Evolutionary conservation across 257 asterid species (phyloP), one percentile per base, ranked within the genome.

Genomic region (Ilex asprella): DNA sequence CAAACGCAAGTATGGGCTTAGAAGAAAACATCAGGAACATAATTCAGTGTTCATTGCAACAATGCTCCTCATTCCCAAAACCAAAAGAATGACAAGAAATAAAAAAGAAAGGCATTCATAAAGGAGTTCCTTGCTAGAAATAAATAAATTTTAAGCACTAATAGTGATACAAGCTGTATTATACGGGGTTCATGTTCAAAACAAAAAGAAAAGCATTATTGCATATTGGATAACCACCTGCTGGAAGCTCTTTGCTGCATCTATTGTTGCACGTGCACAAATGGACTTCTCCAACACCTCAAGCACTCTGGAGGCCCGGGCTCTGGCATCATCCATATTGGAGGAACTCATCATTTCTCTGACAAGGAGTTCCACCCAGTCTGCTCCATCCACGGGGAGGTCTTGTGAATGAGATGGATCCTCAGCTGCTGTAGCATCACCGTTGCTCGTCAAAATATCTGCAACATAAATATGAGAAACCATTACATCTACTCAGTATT

Each of bases 311-410:
- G 89, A 73, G 61, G 78, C 71, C 27, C 86, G 84, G 61, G 71
- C 77, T 76, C 73, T 83, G 59, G 89, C 89, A 66, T 78, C 89
- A 44, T 83, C 78, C 16, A 80, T 60, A 71, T 70, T 71, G 43
- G 82, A 47, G 39, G 86, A 82, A 69, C 66, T 81, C 53, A 71
- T 59, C 5, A 80, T 82, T 71, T 83, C 86, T 62, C 84, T 67
- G 59, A 80, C 86, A 77, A 83, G 69, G 49, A 83, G 84, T 60
- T 83, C 89, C 56, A 80, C 84, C 89, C 86, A 83, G 76, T 76
- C 84, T 14, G 86, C 72, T 31, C 89, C 89, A 61, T 75, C 71
- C 39, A 55, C 70, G 46, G 86, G 86, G 56, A 73, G 75, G 52
- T 64, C 75, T 70, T 64, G 71, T 60, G 60, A 72, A 14, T 62